phyloP scores from a whole-genome alignment of 1,284 basidiomycete genomes.

The Apiotrichum sp. region DNA sequence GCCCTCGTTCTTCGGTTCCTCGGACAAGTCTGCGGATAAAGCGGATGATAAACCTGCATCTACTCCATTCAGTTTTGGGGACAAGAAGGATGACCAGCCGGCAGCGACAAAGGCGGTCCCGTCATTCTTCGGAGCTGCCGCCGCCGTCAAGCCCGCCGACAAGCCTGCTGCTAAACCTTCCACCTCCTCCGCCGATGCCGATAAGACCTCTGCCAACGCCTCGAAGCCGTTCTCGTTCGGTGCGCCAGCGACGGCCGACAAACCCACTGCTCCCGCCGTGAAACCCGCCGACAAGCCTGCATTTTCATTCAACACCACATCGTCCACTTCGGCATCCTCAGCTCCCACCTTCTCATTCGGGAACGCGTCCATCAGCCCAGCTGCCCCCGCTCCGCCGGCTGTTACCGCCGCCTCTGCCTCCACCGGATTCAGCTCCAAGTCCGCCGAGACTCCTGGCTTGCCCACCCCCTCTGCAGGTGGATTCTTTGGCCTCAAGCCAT shows the following conservation, averaged over 20 bases:
- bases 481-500: no score
- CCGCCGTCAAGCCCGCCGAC: no score
- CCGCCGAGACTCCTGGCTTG: background rate
- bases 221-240: background rate
- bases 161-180: background rate
- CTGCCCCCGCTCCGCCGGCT: no score
- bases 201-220: background rate
- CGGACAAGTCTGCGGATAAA: conserved; percentile 2
- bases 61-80: no score
- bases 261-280: no score
- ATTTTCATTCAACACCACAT: background rate
- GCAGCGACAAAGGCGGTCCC: no score
- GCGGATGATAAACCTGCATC: background rate
- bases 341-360: background rate
- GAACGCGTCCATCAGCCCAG: background rate
- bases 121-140: no score
- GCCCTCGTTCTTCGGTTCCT: background rate
- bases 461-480: background rate
- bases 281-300: background rate
- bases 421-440: background rate
- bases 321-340: background rate
- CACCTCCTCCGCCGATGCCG: background rate
- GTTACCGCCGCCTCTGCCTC: background rate
- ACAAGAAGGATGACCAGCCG: no score
- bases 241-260: background rate